These are phyloP conservation scores for Russula lepida DNA, from an alignment of 768 basidiomycete species.

Conservation along the genomic window DNA sequence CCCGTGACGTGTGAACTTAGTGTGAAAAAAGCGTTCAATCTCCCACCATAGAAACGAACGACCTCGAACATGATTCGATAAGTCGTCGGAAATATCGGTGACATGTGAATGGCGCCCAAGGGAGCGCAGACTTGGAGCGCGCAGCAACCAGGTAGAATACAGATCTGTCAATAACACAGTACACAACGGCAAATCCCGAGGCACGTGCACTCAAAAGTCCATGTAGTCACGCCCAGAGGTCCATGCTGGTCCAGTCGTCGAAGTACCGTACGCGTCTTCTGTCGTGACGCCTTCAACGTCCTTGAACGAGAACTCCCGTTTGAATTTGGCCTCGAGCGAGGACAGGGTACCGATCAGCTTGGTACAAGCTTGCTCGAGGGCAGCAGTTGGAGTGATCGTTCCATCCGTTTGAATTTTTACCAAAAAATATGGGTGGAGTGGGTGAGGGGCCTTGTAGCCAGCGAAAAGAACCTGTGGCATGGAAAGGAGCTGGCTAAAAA, in stretches of 20 bases:
- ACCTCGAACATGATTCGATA: neutral
- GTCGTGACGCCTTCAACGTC: constrained; percentile 45
- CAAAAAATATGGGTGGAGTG: constrained; percentile 87
- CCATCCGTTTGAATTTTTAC: constrained; percentile 97
- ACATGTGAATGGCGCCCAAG: no score
- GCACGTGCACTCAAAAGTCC: constrained; percentile 21
- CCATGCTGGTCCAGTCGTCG: constrained; percentile 20
- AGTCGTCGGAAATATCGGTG: neutral
- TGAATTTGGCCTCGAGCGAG: constrained; percentile 66
- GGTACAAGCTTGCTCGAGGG: constrained; percentile 76
- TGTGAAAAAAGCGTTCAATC: neutral
- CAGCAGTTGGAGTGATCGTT: constrained; percentile 66
- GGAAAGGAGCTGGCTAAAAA: constrained; percentile 72
- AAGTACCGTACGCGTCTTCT: constrained; percentile 28
- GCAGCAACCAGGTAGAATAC: no score
- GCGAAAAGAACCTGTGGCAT: constrained; percentile 89
- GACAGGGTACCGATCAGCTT: constrained; percentile 60
- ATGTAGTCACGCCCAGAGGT: constrained; percentile 23
- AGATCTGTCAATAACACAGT: constrained; percentile 4
- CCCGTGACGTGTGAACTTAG: neutral
- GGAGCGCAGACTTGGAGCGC: no score
- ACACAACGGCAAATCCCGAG: constrained; percentile 7
- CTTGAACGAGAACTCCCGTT: constrained; percentile 74
- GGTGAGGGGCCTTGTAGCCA: constrained; percentile 97
- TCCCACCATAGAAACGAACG: neutral